Evolutionary conservation across 768 basidiomycete species (phyloP).

Genomic region (Royoungia palumana): DNA sequence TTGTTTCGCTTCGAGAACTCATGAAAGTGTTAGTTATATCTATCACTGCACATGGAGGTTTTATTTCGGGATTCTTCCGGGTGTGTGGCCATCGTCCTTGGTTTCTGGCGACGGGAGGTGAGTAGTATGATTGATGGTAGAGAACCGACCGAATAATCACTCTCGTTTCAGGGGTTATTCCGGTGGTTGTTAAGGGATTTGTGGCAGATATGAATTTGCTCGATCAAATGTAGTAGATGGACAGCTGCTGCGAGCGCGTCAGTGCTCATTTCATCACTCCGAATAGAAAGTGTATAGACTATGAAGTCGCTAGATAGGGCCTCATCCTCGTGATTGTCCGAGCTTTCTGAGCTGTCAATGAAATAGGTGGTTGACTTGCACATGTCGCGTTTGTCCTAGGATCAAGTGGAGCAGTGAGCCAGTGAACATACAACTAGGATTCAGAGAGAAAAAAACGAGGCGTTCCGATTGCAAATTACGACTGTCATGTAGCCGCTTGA

Average conservation of each 20-base stretch:
- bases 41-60: slow-evolving; percentile 63
- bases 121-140: background rate
- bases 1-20: background rate
- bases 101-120: slow-evolving; percentile 63
- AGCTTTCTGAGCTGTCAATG: too few relatives aligned
- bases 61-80: slow-evolving; percentile 54
- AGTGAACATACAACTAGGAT: too few relatives aligned
- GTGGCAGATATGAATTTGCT: background rate
- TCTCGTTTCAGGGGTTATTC: slow-evolving; percentile 19
- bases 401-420: too few relatives aligned
- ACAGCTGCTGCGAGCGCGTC: too few relatives aligned
- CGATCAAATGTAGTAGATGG: too few relatives aligned
- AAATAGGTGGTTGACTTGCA: too few relatives aligned
- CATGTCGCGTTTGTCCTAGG: too few relatives aligned
- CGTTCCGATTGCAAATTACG: slow-evolving; percentile 30
- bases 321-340: too few relatives aligned
- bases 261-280: too few relatives aligned
- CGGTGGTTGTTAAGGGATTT: slow-evolving; percentile 24
- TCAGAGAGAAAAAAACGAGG: background rate
- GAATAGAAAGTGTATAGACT: too few relatives aligned
- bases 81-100: slow-evolving; percentile 43
- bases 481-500: slow-evolving; percentile 22
- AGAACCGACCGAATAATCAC: too few relatives aligned
- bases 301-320: too few relatives aligned
- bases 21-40: slow-evolving; percentile 48